Evolutionary conservation across 495 filamentous ascomycete species (phyloP).

Genomic region (Penicillium egyptiacum): DNA sequence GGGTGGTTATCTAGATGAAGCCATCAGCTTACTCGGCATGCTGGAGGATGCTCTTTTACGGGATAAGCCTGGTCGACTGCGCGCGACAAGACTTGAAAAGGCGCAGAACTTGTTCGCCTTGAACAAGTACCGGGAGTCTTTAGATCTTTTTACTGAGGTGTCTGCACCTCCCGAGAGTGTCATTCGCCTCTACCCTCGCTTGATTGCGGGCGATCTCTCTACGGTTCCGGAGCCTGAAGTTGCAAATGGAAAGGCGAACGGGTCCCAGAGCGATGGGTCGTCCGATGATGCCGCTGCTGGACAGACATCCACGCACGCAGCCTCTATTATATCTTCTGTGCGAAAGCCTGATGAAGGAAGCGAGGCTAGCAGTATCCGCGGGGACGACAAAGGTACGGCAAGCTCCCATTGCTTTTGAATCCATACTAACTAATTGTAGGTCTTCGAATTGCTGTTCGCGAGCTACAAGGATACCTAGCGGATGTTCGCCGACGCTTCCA

Average conservation of each 20-base stretch:
- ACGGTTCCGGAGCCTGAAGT: slow-evolving; percentile 47
- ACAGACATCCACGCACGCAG: slow-evolving; percentile 30
- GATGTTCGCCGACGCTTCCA: slow-evolving; percentile 80
- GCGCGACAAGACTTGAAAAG: slow-evolving; percentile 86
- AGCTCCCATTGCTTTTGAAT: neutral
- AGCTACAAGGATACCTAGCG: slow-evolving; percentile 81
- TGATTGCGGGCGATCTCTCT: slow-evolving; percentile 81
- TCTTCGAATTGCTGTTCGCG: slow-evolving; percentile 72
- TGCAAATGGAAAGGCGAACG: slow-evolving; percentile 46
- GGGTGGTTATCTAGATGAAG: slow-evolving; percentile 80
- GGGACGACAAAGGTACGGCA: slow-evolving; percentile 26
- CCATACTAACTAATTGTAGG: slow-evolving; percentile 55
- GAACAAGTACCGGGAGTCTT: slow-evolving; percentile 80
- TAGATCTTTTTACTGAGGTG: slow-evolving; percentile 88
- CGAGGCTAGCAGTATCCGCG: slow-evolving; percentile 49
- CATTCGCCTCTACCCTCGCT: slow-evolving; percentile 76
- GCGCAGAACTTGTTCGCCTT: slow-evolving; percentile 80
- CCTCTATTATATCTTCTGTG: slow-evolving; percentile 63
- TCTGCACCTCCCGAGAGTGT: slow-evolving; percentile 87
- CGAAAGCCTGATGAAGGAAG: slow-evolving; percentile 42
- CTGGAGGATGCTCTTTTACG: slow-evolving; percentile 88
- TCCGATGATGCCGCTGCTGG: slow-evolving; percentile 22
- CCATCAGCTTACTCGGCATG: slow-evolving; percentile 82
- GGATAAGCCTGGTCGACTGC: slow-evolving; percentile 75
- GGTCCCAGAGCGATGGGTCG: slow-evolving; percentile 30